Evolutionary conservation across 768 basidiomycete genomes (phyloP), one percentile per base, ranked within the genome.

Genomic region (Psilocybe subaeruginosa): DNA sequence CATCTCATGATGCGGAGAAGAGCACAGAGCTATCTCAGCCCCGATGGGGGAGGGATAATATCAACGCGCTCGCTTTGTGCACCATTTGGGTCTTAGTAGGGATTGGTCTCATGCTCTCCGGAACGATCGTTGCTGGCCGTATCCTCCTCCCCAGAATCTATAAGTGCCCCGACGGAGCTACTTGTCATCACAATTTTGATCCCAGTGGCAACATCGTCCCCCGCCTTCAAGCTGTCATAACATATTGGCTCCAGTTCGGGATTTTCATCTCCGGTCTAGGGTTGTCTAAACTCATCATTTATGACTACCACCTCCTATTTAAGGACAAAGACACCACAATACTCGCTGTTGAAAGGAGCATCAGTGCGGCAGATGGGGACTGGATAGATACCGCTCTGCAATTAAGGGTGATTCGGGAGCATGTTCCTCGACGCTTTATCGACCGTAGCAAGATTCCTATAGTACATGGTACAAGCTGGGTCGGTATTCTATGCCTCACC

Each of bases 191-290:
- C 47, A 50, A 41, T 14, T 41, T 51, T 9, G 57, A 58, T 30
- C 57, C 57, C 6, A 58, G 16, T 2, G 47, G 48, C 17, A 27
- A 51, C 29, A 58, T 58, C 16, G 12, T 51, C 17, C 33, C 33
- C 11, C 47, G 14, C 48, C 33, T 58, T 37, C 57, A 50, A 41
- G 43, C 57, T 5, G 19, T 51, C 19, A 58, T 58, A 48, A 30
- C 31, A 19, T 58, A 51, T 29, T 58, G 57, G 57, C 19, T 58
- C 6, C 31, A 51, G 27, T 17, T 12, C n/a, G 57, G 57, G 9
- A 35, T 43, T 3, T 8, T 27, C n/a, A 29, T 58, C 23, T n/a
- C 57, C 12, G 29, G 33, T 4, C 37, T 19, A 14, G 57, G 57
- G 9, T 30, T 58, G 19, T 17, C 33, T 2, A 51, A 51, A 17